Evolutionary conservation across 306 rosid species (phyloP), one percentile per base, ranked within the genome.

Genomic region (Pueraria montana): DNA sequence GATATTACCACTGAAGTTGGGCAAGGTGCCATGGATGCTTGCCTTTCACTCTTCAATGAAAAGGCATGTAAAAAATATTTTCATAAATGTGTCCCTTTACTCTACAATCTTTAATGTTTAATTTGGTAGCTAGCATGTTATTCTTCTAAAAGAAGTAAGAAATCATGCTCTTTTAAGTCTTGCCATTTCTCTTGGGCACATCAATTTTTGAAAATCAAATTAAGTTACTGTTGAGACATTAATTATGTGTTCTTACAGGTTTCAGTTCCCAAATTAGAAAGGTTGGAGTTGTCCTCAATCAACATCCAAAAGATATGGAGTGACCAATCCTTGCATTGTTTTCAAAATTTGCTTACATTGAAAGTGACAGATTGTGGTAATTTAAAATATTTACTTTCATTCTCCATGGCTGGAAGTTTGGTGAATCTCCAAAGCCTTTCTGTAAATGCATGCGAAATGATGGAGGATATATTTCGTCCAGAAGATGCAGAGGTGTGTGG

Each of bases 221-320:
- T n/a, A 8, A 17, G 1, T 32, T 64, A 3, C 0, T 43, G 20
- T 23, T 45, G 26, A 42, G 42, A 62, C 8, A 59, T 23, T 11
- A 24, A 2, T 16, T 34, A 24, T 16, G 8, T 13, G 53, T 4
- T 18, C 52, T 64, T 24, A 27, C 70, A 84, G 87, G 72, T 84
- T 23, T 20, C n/a, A 24, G 11, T 74, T 10, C 81, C 84, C 45
- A 80, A 84, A 4, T 76, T 84, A 40, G 81, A 84, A 58, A 16
- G 21, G 13, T 67, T 84, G 81, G 40, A 80, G 32, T n/a, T 80
- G 13, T 79, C 48, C 62, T 84, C 78, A 16, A 65, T 84, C 34
- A 67, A 56, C 17, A 52, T 63, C 0, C 16, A 30, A 0, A 36
- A 56, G 58, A 80, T 80, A 53, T 75, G 81, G 77, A 68, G 32